Base-by-base conservation (phyloP, 1,139 yeast species). In the Blastobotrys elegans region DNA sequence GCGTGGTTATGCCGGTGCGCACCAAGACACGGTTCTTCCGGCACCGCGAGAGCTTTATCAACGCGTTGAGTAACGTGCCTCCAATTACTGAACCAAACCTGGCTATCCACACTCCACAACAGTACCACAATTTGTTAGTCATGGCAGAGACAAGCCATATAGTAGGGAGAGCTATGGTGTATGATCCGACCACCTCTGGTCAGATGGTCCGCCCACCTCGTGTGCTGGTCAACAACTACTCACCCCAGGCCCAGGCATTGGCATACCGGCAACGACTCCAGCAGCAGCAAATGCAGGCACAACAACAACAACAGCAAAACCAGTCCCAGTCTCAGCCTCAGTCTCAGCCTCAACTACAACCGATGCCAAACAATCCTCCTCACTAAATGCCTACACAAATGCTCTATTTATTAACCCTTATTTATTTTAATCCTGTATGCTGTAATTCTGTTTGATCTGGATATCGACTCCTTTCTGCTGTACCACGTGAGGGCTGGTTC, bases 21-120 rank as follows among this genome's bases (percentile, higher is more conserved):
- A 68, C 80, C 51, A 76, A 94, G 53, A 81, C 84, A 37, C 74
- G 79, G 48, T 87, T 85, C 59, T 73, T 88, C 55, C 76, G 89
- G 54, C 83, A 85, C 82, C 74, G 96, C 4, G 71, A 67, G 44
- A 58, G 64, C 60, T 55, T 67, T 30, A 67, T 68, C 24, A 60
- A 60, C 14, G 68, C 71, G 7, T 46, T 57, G 18, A 55, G 56
- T 27, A 56, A 46, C 16, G 58, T 59, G 7, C 61, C 61, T 2
- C 57, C 60, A 5, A 26, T 39, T 21, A 47, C 24, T 33, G 44
- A 32, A 16, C 36, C 37, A 11, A 31, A 46, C 16, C 4, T 22
- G 7, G 2, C 26, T 3, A 13, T n/a, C 17, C 18, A 16, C 4
- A 18, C 38, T 10, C 20, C 46, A 10, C 40, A 35, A 16, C 20